These are phyloP conservation scores for Phytophthora sansomeana DNA, from an alignment of 352 stramenopile species.

Conservation along the genomic window DNA sequence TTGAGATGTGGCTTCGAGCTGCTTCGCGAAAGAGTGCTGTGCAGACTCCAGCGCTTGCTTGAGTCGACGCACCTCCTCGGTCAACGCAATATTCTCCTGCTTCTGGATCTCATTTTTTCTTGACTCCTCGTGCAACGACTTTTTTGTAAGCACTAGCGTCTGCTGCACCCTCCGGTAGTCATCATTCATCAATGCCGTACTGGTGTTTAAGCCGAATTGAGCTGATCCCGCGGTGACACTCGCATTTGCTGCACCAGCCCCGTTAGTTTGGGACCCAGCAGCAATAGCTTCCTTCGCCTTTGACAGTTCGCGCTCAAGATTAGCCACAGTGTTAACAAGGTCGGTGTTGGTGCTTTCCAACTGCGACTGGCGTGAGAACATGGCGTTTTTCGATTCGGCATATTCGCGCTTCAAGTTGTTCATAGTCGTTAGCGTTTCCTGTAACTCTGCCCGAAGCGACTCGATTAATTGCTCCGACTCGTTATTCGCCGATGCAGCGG, in stretches of 20 bases:
- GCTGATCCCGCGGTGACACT: constrained; percentile 1
- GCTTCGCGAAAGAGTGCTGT: constrained; percentile 46
- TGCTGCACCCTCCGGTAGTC: constrained; percentile 74
- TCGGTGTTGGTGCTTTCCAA: constrained; percentile 82
- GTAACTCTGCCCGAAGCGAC: constrained; percentile 66
- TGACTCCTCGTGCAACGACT: constrained; percentile 75
- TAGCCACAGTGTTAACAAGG: constrained; percentile 71
- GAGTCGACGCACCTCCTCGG: constrained; percentile 58
- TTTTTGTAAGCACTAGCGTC: constrained; percentile 75
- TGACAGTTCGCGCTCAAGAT: constrained; percentile 63
- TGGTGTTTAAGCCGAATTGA: constrained; percentile 23
- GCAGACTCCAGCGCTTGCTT: constrained; percentile 49
- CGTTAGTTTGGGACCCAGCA: constrained; percentile 12
- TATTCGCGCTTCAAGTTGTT: constrained; percentile 73
- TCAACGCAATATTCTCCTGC: constrained; percentile 68
- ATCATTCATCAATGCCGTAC: constrained; percentile 49
- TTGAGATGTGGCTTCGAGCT: constrained; percentile 46
- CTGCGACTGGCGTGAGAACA: constrained; percentile 78
- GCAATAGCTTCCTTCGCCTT: constrained; percentile 46
- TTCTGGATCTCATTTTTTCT: constrained; percentile 72
- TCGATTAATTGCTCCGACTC: constrained; percentile 72
- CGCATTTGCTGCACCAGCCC: not conserved
- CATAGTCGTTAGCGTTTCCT: constrained; percentile 69
- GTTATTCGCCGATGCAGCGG: constrained; percentile 68
- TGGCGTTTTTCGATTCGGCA: constrained; percentile 64